Evolutionary conservation across 306 rosid genomes (phyloP).

Genomic region (Malus sieversii): DNA sequence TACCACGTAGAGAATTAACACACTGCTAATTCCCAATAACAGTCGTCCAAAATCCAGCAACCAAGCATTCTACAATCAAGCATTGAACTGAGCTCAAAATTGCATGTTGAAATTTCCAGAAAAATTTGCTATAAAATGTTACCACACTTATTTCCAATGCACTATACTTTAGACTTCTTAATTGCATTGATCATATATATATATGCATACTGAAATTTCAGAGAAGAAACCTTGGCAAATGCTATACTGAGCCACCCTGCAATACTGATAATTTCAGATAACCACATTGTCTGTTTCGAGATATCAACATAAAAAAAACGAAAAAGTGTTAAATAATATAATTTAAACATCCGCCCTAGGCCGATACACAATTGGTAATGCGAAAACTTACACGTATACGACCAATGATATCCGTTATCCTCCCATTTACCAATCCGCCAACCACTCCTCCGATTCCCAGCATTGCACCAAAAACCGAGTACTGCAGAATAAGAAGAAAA

Average conservation of each 20-base stretch:
- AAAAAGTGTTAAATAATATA: neutral
- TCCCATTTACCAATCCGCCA: conserved; percentile 31
- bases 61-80: conserved; percentile 23
- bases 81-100: neutral
- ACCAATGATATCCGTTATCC: conserved; percentile 26
- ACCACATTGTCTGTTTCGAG: conserved; percentile 27
- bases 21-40: conserved; percentile 18
- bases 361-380: neutral
- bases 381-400: conserved; percentile 32
- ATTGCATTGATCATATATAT: neutral
- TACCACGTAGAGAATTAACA: conserved; percentile 29
- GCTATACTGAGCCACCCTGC: conserved; percentile 38
- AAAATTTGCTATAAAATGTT: neutral
- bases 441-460: conserved; percentile 29
- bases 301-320: neutral
- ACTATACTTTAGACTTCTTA: too few species aligned
- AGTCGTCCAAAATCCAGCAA: conserved; percentile 35
- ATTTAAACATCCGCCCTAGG: neutral
- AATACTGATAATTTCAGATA: conserved; percentile 12
- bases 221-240: conserved; percentile 18
- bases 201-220: neutral
- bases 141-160: neutral
- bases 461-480: neutral
- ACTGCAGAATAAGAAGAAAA: conserved; percentile 10
- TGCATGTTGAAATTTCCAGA: conserved; percentile 9